Conservation (phyloP, 805 yeast genomes). For the Trichomonascus vanleenenianus region DNA sequence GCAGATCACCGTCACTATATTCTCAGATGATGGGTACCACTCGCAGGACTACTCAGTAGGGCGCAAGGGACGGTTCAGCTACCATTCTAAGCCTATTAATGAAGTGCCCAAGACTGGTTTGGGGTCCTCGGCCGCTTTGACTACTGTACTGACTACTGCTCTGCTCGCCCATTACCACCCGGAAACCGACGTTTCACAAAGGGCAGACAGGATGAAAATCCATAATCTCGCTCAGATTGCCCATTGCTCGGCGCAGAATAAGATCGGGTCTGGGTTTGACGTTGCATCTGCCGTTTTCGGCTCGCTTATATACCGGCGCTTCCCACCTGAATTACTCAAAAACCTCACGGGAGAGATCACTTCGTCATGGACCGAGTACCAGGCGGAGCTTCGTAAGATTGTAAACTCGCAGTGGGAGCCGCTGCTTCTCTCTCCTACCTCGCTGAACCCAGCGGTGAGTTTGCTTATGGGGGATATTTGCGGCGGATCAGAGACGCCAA, state of each 20-base stretch:
- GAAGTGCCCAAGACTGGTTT: slow-evolving; percentile 89
- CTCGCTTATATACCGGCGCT: slow-evolving; percentile 73
- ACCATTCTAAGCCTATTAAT: slow-evolving; percentile 51
- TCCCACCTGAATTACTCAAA: slow-evolving; percentile 44
- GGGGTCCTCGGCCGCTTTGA: slow-evolving; percentile 94
- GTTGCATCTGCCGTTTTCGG: slow-evolving; percentile 95
- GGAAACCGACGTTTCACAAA: slow-evolving; percentile 26
- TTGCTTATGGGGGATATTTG: slow-evolving; percentile 88
- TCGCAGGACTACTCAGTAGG: slow-evolving; percentile 40
- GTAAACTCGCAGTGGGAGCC: slow-evolving; percentile 46
- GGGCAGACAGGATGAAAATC: slow-evolving; percentile 30
- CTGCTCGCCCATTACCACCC: slow-evolving; percentile 42
- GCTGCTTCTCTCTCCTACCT: not conserved
- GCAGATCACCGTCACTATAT: slow-evolving; percentile 50
- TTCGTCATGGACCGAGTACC: slow-evolving; percentile 25
- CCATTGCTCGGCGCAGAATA: slow-evolving; percentile 90
- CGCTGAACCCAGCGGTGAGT: slow-evolving; percentile 58
- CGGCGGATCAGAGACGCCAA: slow-evolving; percentile 93
- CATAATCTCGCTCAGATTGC: slow-evolving; percentile 86
- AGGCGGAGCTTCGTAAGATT: slow-evolving; percentile 32
- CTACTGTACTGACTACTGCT: slow-evolving; percentile 69
- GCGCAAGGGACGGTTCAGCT: slow-evolving; percentile 41
- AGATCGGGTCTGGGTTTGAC: slow-evolving; percentile 95
- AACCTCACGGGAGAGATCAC: slow-evolving; percentile 25
- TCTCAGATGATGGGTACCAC: slow-evolving; percentile 85